Conservation (phyloP, 139 green algal species). For the Desmodesmus armatus region DNA sequence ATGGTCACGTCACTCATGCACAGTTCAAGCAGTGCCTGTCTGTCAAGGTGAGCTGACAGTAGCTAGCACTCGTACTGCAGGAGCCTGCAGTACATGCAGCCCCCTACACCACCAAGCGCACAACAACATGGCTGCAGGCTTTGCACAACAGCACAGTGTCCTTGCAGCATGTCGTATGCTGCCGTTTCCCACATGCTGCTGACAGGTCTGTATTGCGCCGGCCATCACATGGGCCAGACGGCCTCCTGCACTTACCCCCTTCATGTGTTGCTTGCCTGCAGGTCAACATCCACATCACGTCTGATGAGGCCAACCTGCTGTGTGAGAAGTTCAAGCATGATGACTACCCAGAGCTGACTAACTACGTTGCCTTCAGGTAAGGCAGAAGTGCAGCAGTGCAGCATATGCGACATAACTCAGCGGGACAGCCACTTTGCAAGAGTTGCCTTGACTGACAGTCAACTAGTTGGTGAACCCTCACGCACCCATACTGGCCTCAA, state of each 20-base stretch:
- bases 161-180: too few relatives aligned
- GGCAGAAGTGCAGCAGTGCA: neutral
- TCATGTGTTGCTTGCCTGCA: neutral
- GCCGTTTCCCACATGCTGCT: too few relatives aligned
- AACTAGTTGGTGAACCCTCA: too few relatives aligned
- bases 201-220: too few relatives aligned
- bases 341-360: constrained; percentile 80
- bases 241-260: neutral
- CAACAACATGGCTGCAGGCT: too few relatives aligned
- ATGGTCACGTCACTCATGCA: constrained; percentile 76
- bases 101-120: too few relatives aligned
- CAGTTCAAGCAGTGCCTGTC: constrained; percentile 78
- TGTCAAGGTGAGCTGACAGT: constrained; percentile 72
- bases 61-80: too few relatives aligned
- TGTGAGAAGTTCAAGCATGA: constrained; percentile 73
- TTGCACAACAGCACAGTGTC: too few relatives aligned
- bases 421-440: too few relatives aligned
- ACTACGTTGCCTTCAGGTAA: constrained; percentile 83
- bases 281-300: constrained; percentile 35
- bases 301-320: constrained; percentile 60
- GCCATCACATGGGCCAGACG: neutral
- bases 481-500: too few relatives aligned
- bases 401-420: neutral
- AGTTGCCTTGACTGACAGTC: too few relatives aligned
- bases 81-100: too few relatives aligned